phyloP scores from a whole-genome alignment of 2,329 filamentous ascomycete genomes.

The Alternaria triticimaculans region DNA sequence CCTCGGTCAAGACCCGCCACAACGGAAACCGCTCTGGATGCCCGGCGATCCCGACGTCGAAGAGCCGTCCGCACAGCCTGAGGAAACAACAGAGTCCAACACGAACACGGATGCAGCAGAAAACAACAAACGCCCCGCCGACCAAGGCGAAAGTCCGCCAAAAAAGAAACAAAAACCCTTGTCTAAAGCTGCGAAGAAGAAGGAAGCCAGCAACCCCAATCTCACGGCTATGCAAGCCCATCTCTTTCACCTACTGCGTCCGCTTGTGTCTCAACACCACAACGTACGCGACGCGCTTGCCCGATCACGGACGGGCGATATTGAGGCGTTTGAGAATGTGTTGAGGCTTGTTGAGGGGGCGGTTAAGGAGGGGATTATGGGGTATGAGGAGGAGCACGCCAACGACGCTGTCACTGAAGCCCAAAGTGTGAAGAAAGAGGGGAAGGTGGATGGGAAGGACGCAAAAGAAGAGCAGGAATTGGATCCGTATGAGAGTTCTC shows the following conservation, averaged over 20 bases:
- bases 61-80: slow-evolving; percentile 45
- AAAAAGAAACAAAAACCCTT: slow-evolving; percentile 45
- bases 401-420: no score
- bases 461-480: neutral
- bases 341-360: slow-evolving; percentile 76
- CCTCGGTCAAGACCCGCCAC: slow-evolving; percentile 69
- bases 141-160: slow-evolving; percentile 40
- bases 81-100: neutral
- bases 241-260: slow-evolving; percentile 87
- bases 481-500: slow-evolving; percentile 62
- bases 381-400: slow-evolving; percentile 60
- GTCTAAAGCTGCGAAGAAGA: slow-evolving; percentile 55
- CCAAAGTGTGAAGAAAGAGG: neutral
- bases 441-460: no score
- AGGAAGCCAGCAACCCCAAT: slow-evolving; percentile 66
- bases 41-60: slow-evolving; percentile 57
- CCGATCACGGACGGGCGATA: slow-evolving; percentile 69
- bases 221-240: slow-evolving; percentile 85
- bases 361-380: slow-evolving; percentile 74
- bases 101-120: slow-evolving; percentile 11
- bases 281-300: slow-evolving; percentile 87
- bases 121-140: neutral
- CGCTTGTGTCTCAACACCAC: slow-evolving; percentile 80
- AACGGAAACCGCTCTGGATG: slow-evolving; percentile 75
- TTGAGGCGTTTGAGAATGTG: slow-evolving; percentile 78